A percentile compares a stretch with the other conserved stretches of the same genome.
Evolutionary conservation across 495 filamentous ascomycete genomes (phyloP).

Genomic region (Neurospora intermedia): DNA sequence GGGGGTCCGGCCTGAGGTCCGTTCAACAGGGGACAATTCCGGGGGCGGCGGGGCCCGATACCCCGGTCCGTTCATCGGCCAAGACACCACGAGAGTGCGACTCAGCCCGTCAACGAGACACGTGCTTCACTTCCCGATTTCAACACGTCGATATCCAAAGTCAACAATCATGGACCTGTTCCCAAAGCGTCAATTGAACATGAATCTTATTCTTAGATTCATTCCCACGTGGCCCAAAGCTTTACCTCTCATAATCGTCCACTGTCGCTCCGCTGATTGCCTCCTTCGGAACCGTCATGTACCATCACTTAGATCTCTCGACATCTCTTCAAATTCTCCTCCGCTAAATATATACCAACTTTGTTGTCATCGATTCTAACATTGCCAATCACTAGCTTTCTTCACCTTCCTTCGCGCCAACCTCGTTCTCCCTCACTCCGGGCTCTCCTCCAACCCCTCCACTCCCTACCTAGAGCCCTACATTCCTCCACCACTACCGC

Average conservation of each 20-base stretch:
- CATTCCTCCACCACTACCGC: slow-evolving; percentile 7
- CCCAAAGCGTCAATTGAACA: background rate
- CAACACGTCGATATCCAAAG: background rate
- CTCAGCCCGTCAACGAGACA: background rate
- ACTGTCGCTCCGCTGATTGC: background rate
- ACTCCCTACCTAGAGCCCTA: slow-evolving; percentile 32
- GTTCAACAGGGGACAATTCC: background rate
- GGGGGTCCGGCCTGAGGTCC: background rate
- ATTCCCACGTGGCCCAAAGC: background rate
- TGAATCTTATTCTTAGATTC: background rate
- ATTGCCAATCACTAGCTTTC: slow-evolving; percentile 31
- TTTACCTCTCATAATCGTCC: background rate
- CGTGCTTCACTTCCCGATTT: background rate
- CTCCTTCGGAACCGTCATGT: background rate
- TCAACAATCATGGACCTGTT: slow-evolving; percentile 1
- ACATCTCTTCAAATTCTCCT: background rate
- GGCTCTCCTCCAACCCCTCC: slow-evolving; percentile 27
- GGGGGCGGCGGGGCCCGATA: background rate
- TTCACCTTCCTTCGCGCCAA: slow-evolving; percentile 47
- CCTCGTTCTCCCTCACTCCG: slow-evolving; percentile 38
- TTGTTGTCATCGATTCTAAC: slow-evolving; percentile 2
- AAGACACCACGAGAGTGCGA: background rate
- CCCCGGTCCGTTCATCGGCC: background rate
- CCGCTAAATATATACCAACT: background rate
- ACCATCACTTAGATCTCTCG: background rate